Conservation (phyloP, 2,329 filamentous ascomycete genomes). For the Pyricularia sp. region DNA sequence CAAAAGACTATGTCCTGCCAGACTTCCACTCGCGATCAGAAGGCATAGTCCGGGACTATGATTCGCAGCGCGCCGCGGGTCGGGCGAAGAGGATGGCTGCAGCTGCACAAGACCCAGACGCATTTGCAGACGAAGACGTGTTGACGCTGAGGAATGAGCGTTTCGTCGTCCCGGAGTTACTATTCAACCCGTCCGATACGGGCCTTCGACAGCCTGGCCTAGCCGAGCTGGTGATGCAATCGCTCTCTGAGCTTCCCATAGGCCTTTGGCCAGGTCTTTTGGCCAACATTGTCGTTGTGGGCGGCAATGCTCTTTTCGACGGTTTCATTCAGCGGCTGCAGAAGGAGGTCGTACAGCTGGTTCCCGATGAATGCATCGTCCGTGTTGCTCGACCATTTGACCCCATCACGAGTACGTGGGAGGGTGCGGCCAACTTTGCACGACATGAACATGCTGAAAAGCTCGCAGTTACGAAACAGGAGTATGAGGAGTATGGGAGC, state of each 20-base stretch:
- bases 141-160: conserved; percentile 84
- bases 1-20: conserved; percentile 84
- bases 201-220: conserved; percentile 70
- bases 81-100: not conserved
- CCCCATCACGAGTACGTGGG: conserved; percentile 72
- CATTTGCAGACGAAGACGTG: conserved; percentile 54
- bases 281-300: conserved; percentile 79
- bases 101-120: conserved; percentile 20
- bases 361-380: conserved; percentile 66
- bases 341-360: conserved; percentile 56
- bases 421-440: conserved; percentile 69
- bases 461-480: conserved; percentile 67
- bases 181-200: conserved; percentile 79
- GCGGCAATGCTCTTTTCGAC: conserved; percentile 67
- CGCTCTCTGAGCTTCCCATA: conserved; percentile 60
- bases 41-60: conserved; percentile 66
- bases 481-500: conserved; percentile 80
- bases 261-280: conserved; percentile 73
- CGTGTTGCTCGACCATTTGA: conserved; percentile 57
- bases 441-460: conserved; percentile 45
- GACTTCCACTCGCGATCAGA: conserved; percentile 51
- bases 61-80: conserved; percentile 43
- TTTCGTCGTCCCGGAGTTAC: conserved; percentile 76
- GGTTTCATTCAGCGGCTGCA: conserved; percentile 74
- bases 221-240: conserved; percentile 70